These are phyloP conservation scores for Endotrypanum monterogeii DNA, from an alignment of 208 protist genomes.

Conservation along the genomic window DNA sequence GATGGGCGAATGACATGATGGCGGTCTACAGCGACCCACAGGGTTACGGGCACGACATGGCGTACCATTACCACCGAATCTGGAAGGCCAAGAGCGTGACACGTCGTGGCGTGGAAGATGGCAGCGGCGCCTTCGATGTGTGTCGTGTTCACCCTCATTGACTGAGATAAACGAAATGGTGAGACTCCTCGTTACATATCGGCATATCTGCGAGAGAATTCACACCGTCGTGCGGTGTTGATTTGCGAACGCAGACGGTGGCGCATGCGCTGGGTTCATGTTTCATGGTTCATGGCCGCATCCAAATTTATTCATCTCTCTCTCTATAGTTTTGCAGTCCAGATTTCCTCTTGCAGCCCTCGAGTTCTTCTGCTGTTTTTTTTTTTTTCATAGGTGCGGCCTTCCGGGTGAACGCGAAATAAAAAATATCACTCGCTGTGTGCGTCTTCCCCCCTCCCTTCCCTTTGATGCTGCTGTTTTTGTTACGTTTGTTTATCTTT, in stretches of 20 bases:
- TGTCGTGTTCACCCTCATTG: slow-evolving; percentile 59
- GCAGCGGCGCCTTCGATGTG: slow-evolving; percentile 79
- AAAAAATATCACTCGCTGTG: background rate
- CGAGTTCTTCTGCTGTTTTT: background rate
- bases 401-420: background rate
- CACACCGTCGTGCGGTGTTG: too few species aligned
- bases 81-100: slow-evolving; percentile 87
- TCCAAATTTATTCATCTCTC: too few species aligned
- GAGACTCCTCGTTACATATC: background rate
- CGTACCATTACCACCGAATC: slow-evolving; percentile 92
- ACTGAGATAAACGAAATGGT: background rate
- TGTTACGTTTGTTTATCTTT: too few species aligned
- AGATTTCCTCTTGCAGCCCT: background rate
- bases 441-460: background rate
- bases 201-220: background rate
- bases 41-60: slow-evolving; percentile 88
- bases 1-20: slow-evolving; percentile 92
- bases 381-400: background rate
- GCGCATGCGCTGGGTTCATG: background rate
- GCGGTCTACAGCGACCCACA: slow-evolving; percentile 86
- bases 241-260: background rate
- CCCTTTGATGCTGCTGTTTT: too few species aligned
- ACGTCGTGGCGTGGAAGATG: slow-evolving; percentile 75
- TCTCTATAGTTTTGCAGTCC: too few species aligned
- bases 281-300: background rate